A percentile compares a stretch with the other conserved stretches of the same genome.
Conservation (phyloP, 805 yeast species). For the Zygoascus bituminiphila region DNA sequence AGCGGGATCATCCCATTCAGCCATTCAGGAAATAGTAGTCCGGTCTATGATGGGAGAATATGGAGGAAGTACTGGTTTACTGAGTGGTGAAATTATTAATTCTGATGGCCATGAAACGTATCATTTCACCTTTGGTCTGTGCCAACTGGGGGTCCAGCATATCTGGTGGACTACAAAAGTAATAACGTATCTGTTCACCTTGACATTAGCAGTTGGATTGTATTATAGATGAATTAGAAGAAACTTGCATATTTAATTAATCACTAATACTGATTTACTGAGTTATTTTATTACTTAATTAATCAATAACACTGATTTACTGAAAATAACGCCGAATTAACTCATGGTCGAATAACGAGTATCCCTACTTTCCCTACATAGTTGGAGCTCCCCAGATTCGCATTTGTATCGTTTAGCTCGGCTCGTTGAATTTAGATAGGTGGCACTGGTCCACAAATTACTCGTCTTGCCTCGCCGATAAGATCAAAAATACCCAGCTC, state of each 20-base stretch:
- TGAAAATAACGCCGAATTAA: too few relatives aligned
- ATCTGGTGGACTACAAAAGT: slow-evolving; percentile 91
- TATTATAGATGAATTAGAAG: neutral
- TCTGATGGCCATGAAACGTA: slow-evolving; percentile 32
- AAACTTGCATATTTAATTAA: too few relatives aligned
- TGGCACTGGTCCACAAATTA: neutral
- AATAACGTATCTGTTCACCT: slow-evolving; percentile 21
- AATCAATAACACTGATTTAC: too few relatives aligned
- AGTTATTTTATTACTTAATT: too few relatives aligned
- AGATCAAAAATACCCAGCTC: neutral
- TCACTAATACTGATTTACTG: too few relatives aligned
- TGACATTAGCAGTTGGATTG: neutral
- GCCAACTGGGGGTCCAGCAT: slow-evolving; percentile 83
- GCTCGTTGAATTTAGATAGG: too few relatives aligned
- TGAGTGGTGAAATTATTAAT: slow-evolving; percentile 57
- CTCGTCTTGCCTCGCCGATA: neutral
- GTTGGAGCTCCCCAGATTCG: too few relatives aligned
- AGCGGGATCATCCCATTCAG: slow-evolving; percentile 16
- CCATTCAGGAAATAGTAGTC: slow-evolving; percentile 70
- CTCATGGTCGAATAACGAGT: too few relatives aligned
- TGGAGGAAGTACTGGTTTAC: slow-evolving; percentile 78
- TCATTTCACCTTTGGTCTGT: slow-evolving; percentile 59
- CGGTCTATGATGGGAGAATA: slow-evolving; percentile 95
- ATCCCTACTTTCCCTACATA: too few relatives aligned
- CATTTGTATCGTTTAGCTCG: too few relatives aligned